Evolutionary conservation across 2,329 filamentous ascomycete genomes (phyloP).

Genomic region (Aspergillus melleus): DNA sequence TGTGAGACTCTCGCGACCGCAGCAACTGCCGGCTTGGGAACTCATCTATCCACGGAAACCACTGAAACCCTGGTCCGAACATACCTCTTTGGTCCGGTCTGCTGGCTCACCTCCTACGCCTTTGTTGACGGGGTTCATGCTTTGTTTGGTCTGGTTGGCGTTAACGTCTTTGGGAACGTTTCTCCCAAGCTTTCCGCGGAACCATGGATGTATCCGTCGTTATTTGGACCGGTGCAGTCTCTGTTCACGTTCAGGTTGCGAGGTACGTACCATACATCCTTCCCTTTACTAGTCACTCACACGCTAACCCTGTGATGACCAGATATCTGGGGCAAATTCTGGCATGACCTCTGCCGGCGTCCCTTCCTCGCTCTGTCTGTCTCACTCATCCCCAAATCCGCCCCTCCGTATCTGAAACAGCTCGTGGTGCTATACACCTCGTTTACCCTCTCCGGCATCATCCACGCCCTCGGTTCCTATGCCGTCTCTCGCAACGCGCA

Average conservation of each 20-base stretch:
- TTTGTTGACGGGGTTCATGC: conserved; percentile 18
- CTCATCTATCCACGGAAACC: conserved; percentile 1
- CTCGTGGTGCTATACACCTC: conserved; percentile 9
- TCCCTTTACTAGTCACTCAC: background rate
- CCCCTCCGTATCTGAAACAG: background rate
- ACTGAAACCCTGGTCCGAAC: conserved; percentile 4
- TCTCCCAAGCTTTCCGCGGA: conserved; percentile 7
- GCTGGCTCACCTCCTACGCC: conserved; percentile 16
- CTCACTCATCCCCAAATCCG: conserved; percentile 2
- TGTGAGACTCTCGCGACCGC: conserved; percentile 1
- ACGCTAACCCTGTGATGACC: background rate
- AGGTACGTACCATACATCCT: conserved; percentile 3
- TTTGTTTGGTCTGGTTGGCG: conserved; percentile 3
- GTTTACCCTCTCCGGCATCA: conserved; percentile 15
- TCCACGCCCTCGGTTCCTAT: conserved; percentile 15
- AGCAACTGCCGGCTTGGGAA: background rate
- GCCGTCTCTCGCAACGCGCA: conserved; percentile 9
- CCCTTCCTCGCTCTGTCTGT: conserved; percentile 12
- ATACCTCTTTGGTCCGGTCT: conserved; percentile 11
- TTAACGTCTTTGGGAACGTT: conserved; percentile 5
- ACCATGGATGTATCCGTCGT: conserved; percentile 20
- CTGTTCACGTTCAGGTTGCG: conserved; percentile 12
- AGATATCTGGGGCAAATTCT: conserved; percentile 22
- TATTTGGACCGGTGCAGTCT: conserved; percentile 14
- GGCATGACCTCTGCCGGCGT: conserved; percentile 20